phyloP scores from a whole-genome alignment of 2,329 filamentous ascomycete genomes.

The Aphanocladium album region DNA sequence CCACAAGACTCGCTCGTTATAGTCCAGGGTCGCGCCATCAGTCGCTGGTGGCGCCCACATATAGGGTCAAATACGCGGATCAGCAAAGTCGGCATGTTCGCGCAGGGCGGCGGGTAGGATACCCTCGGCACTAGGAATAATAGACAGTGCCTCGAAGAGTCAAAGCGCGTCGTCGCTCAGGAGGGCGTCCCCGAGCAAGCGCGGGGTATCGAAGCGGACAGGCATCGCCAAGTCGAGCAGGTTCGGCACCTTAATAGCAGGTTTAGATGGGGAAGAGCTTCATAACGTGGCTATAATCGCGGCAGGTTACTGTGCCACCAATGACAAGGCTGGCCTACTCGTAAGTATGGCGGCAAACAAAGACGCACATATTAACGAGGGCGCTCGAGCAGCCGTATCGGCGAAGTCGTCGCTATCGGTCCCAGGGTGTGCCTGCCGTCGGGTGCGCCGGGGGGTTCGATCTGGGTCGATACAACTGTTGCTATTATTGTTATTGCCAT shows the following conservation, averaged over 20 bases:
- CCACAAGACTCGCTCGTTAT: not conserved
- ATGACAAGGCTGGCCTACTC: not conserved
- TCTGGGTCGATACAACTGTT: not conserved
- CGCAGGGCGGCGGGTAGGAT: not conserved
- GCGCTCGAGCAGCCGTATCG: not conserved
- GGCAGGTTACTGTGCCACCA: not conserved
- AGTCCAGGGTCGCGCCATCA: not conserved
- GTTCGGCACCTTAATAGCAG: not conserved
- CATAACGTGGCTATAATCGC: not conserved
- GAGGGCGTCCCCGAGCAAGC: not conserved
- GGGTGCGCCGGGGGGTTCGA: not conserved
- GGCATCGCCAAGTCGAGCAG: not conserved
- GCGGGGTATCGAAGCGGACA: not conserved
- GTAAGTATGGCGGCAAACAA: not conserved
- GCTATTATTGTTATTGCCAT: not conserved
- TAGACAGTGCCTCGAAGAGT: not conserved
- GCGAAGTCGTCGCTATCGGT: not conserved
- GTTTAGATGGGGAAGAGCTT: not conserved
- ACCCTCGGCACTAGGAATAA: not conserved
- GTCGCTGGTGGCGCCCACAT: not conserved
- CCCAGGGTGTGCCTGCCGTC: not conserved
- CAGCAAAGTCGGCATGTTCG: not conserved
- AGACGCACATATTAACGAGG: not conserved
- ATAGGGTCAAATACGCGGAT: not conserved
- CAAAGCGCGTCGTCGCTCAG: not conserved